Percentiles rank a stretch among this genome's conserved stretches.
phyloP scores from a whole-genome alignment of 495 filamentous ascomycete species.

The Neurospora africana region DNA sequence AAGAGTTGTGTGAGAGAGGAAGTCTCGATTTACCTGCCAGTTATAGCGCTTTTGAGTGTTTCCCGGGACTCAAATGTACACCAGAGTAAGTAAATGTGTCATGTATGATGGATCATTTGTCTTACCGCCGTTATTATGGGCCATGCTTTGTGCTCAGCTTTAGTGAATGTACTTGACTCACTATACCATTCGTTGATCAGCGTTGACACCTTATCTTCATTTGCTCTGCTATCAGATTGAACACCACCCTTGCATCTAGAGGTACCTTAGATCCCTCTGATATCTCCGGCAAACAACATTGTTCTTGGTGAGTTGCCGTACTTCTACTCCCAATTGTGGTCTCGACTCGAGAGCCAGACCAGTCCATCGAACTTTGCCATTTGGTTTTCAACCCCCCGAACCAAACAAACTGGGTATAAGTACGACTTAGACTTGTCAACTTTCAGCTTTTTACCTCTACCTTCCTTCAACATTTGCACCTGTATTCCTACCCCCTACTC shows the following conservation, averaged over 20 bases:
- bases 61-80: neutral
- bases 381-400: too few species aligned
- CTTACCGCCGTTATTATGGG: neutral
- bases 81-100: neutral
- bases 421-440: neutral
- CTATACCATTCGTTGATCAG: too few species aligned
- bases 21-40: neutral
- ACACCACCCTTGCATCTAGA: too few species aligned
- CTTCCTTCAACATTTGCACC: too few species aligned
- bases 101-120: neutral
- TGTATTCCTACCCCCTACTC: too few species aligned
- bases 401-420: neutral
- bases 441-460: too few species aligned
- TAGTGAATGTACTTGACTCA: neutral
- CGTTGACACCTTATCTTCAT: neutral
- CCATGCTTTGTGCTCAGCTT: neutral
- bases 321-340: too few species aligned
- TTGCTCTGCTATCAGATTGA: neutral
- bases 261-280: too few species aligned
- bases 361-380: too few species aligned
- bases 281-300: too few species aligned
- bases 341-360: neutral
- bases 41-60: neutral
- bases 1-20: too few species aligned
- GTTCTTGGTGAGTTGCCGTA: too few species aligned